phyloP scores from a whole-genome alignment of 108 stramenopile genomes.

The Cyclotella choctawhatcheeana region DNA sequence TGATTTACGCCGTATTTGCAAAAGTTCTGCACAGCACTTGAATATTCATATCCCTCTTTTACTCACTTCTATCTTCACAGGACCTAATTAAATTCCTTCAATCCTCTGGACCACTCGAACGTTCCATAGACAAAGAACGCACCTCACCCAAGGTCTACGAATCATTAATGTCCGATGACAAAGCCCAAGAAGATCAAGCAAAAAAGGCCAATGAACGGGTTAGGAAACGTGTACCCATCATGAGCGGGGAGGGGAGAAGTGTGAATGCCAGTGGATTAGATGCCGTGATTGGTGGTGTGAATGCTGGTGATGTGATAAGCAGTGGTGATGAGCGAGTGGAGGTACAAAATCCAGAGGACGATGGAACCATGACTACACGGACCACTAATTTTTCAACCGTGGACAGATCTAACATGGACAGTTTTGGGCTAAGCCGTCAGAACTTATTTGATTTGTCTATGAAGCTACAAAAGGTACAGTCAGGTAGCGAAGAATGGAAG shows the following conservation, averaged over 20 bases:
- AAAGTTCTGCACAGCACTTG: neutral
- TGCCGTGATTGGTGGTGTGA: neutral
- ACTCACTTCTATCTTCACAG: neutral
- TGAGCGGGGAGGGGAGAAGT: conserved; percentile 2
- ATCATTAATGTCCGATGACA: conserved; percentile 26
- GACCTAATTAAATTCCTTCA: conserved; percentile 58
- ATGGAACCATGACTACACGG: conserved; percentile 43
- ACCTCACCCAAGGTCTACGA: conserved; percentile 57
- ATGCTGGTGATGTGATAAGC: neutral
- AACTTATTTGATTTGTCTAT: conserved; percentile 23
- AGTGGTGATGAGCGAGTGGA: too few relatives aligned
- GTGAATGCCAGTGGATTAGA: neutral
- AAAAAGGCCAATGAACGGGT: conserved; percentile 34
- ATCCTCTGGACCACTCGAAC: conserved; percentile 50
- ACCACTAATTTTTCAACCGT: conserved; percentile 57
- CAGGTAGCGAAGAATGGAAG: conserved; percentile 28
- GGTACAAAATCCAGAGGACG: conserved; percentile 7
- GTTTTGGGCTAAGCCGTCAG: conserved; percentile 23
- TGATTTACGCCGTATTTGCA: neutral
- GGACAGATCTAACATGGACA: conserved; percentile 21
- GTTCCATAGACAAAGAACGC: conserved; percentile 47
- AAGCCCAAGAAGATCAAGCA: conserved; percentile 19
- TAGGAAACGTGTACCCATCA: conserved; percentile 36
- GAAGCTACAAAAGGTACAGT: conserved; percentile 1
- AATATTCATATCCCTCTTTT: neutral